Conservation (phyloP, 441 rosid genomes). For the Corymbia calophylla region DNA sequence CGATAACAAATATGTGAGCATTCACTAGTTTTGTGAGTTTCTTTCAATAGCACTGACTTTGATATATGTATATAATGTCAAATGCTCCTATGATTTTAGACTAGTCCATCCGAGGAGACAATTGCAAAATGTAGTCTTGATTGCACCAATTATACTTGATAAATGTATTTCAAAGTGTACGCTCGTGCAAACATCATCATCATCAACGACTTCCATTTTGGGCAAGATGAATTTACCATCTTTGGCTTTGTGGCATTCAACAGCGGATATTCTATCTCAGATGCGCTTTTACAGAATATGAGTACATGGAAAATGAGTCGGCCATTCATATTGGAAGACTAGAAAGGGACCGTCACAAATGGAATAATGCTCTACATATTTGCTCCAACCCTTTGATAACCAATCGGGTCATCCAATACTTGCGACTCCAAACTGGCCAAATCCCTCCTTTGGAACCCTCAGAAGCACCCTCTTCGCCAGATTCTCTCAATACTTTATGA, state of each 20-base stretch:
- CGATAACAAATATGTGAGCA: fast-evolving
- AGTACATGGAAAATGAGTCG: neutral
- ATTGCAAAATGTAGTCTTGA: neutral
- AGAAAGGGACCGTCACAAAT: neutral
- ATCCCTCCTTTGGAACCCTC: no score
- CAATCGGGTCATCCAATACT: neutral
- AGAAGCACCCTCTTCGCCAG: no score
- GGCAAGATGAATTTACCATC: neutral
- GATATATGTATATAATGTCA: neutral
- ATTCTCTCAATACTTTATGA: no score
- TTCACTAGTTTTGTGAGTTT: neutral
- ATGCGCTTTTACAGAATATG: neutral
- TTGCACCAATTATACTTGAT: neutral
- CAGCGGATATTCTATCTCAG: fast-evolving
- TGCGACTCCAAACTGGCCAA: neutral
- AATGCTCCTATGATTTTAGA: neutral
- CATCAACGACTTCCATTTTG: neutral
- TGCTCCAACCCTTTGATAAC: neutral
- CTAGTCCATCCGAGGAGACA: neutral
- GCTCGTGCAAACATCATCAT: neutral
- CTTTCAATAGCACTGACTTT: no score
- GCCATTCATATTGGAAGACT: neutral
- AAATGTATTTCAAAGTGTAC: neutral
- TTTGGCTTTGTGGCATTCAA: neutral
- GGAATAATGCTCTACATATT: neutral